Evolutionary conservation across 2,329 filamentous ascomycete genomes (phyloP), one percentile per base, ranked within the genome.

Genomic region (Lasiodiplodia sp.): DNA sequence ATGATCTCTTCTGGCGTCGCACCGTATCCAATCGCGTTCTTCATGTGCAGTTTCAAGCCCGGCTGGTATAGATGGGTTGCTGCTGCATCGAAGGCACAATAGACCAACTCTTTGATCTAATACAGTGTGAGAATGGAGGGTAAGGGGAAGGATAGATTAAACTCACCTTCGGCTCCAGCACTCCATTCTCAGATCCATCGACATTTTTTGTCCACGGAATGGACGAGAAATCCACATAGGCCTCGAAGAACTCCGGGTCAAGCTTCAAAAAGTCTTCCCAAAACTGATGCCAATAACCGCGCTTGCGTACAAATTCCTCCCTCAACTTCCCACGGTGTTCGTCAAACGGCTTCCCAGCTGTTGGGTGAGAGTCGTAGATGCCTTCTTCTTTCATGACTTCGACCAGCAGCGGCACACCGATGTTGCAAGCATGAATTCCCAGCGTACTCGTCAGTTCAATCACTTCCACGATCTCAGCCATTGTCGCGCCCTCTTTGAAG

Each of bases 41-140:
- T 79, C 78, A 85, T 84, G 71, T 85, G 83, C 31, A 84, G 70
- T 69, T 84, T 85, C 55, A 84, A 71, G 0, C 83, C 84, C 0
- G 82, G 81, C 6, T 78, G 74, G 66, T 84, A 85, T 23, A 85
- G 76, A 72, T 85, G 84, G 16, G 83, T 86, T 7, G 82, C 77
- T 18, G 83, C 82, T 25, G 75, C 74, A 72, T 85, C 83, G 69
- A 85, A 84, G 1, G 83, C 83, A 69, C 82, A 84, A 70, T 84
- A 84, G 7, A 85, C 77, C 23, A 85, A 72, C 71, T 85, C 83
- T 72, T 84, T 85, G 62, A 76, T 69, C 74, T 75, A 16, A 2
- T 0, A 14, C 4, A 2, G 21, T 31, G 25, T 62, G 10, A 62
- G 40, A 25, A 44, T 34, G 14, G 1, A 3, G n/a, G 23, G 4